Conservation (phyloP, 2,329 filamentous ascomycete genomes). For the Calcarisporium arbuscula region DNA sequence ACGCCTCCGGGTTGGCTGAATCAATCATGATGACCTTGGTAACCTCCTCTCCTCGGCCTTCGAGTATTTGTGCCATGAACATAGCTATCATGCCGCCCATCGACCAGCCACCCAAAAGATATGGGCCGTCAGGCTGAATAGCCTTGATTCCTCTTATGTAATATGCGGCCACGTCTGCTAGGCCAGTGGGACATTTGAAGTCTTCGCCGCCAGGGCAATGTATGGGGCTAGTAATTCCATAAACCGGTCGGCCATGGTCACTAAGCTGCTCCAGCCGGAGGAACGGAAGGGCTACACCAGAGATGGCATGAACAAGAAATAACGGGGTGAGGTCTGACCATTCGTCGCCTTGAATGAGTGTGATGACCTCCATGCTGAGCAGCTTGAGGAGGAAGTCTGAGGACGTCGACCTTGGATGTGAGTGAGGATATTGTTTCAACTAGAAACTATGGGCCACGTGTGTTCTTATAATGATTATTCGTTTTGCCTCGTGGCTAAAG, state of each 20-base stretch:
- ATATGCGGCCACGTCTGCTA: constrained; percentile 13
- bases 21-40: constrained; percentile 19
- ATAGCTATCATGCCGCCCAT: constrained; percentile 19
- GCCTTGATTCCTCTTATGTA: constrained; percentile 13
- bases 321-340: constrained; percentile 13
- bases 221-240: constrained; percentile 16
- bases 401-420: too few species aligned
- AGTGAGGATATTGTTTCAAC: too few species aligned
- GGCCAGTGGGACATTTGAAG: constrained; percentile 13
- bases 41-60: constrained; percentile 10
- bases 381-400: too few species aligned
- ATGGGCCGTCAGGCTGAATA: constrained; percentile 16
- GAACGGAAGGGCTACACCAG: constrained; percentile 16
- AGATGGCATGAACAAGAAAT: constrained; percentile 17
- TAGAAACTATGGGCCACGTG: too few species aligned
- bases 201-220: constrained; percentile 12
- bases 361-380: constrained; percentile 15
- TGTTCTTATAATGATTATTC: too few species aligned
- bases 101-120: constrained; percentile 18
- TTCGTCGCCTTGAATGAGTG: constrained; percentile 15
- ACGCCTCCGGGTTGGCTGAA: constrained; percentile 16
- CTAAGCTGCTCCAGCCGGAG: constrained; percentile 14
- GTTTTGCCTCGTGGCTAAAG: too few species aligned
- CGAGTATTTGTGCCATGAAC: constrained; percentile 16
- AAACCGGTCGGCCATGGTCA: constrained; percentile 14